These are phyloP conservation scores for Maudiozyma barnettii DNA, from an alignment of 805 yeast genomes.

Conservation along the genomic window DNA sequence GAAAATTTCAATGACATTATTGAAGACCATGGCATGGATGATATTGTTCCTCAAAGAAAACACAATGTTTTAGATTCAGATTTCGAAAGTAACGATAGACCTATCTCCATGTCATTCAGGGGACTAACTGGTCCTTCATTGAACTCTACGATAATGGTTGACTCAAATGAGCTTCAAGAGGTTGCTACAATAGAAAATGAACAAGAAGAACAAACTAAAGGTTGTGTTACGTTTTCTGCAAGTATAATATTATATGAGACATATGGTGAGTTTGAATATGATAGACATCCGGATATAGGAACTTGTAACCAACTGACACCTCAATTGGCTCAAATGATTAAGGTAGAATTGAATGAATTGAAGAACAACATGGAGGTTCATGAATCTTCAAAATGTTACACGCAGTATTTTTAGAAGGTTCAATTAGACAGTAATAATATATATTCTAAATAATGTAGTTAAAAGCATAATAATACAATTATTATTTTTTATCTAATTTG, in stretches of 20 bases:
- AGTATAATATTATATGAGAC: conserved; percentile 80
- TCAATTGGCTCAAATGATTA: conserved; percentile 71
- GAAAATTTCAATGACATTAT: conserved; percentile 18
- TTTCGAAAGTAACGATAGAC: conserved; percentile 16
- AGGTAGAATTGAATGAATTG: conserved; percentile 71
- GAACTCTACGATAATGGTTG: conserved; percentile 22
- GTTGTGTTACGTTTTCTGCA: conserved; percentile 49
- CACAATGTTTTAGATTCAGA: conserved; percentile 2
- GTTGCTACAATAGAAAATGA: neutral
- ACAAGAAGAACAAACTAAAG: neutral
- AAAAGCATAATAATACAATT: no score
- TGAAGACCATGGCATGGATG: neutral
- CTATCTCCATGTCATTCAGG: conserved; percentile 44
- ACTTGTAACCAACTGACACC: conserved; percentile 91
- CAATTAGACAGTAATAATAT: neutral
- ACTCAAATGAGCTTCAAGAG: neutral
- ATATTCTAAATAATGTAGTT: neutral
- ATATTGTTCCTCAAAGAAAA: neutral
- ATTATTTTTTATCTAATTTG: no score
- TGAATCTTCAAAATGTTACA: conserved; percentile 64
- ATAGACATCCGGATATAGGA: conserved; percentile 85
- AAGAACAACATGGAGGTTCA: conserved; percentile 80
- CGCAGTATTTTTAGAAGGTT: conserved; percentile 59
- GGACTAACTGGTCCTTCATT: conserved; percentile 55
- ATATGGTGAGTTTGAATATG: conserved; percentile 73